phyloP scores from a whole-genome alignment of 495 filamentous ascomycete genomes.

The Talaromyces borbonicus region DNA sequence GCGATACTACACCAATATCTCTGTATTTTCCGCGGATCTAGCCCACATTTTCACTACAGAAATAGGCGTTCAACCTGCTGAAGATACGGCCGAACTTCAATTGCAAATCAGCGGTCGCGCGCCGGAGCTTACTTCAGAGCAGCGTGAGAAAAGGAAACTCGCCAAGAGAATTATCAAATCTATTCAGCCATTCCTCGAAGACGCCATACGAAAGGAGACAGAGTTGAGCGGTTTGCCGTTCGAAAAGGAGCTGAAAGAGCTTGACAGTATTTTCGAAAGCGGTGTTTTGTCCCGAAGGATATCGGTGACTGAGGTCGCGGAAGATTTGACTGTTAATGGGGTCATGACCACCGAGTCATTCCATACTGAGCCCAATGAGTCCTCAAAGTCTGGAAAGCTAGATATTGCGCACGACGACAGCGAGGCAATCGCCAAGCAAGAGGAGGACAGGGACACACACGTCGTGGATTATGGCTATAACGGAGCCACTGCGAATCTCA shows the following conservation, averaged over 20 bases:
- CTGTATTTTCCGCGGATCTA: slow-evolving; percentile 65
- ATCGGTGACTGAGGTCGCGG: slow-evolving; percentile 25
- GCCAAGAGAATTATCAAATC: slow-evolving; percentile 79
- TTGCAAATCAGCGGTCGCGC: slow-evolving; percentile 43
- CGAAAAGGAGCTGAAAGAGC: slow-evolving; percentile 59
- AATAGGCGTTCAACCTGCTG: slow-evolving; percentile 47
- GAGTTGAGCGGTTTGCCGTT: slow-evolving; percentile 61
- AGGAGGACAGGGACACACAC: background rate
- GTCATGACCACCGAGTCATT: slow-evolving; percentile 11
- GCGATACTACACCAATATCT: slow-evolving; percentile 63
- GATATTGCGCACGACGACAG: no score
- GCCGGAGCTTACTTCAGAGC: slow-evolving; percentile 48
- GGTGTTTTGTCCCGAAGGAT: slow-evolving; percentile 38
- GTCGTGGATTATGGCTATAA: background rate
- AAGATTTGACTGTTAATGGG: slow-evolving; percentile 18
- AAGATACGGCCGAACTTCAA: slow-evolving; percentile 42
- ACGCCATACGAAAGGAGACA: slow-evolving; percentile 66
- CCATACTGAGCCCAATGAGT: slow-evolving; percentile 11
- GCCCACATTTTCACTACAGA: slow-evolving; percentile 57
- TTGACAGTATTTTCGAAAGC: slow-evolving; percentile 61
- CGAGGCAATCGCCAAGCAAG: slow-evolving; percentile 5
- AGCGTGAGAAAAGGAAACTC: slow-evolving; percentile 55
- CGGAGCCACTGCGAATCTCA: background rate
- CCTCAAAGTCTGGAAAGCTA: background rate
- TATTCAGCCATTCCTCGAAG: slow-evolving; percentile 66